phyloP scores from a whole-genome alignment of 2,329 filamentous ascomycete genomes.

The Dactylellina parvicollis region DNA sequence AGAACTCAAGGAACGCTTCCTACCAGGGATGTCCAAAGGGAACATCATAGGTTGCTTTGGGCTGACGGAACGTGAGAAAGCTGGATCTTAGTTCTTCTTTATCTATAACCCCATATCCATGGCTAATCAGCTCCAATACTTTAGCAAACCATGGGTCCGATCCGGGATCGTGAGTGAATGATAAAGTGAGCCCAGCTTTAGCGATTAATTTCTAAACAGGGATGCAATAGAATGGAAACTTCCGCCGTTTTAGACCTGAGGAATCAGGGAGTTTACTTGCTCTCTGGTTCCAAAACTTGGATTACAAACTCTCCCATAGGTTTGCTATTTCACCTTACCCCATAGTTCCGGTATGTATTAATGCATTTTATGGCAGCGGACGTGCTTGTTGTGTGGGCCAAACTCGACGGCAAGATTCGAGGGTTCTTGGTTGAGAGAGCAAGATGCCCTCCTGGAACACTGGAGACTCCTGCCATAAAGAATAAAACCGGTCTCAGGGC shows the following conservation, averaged over 20 bases:
- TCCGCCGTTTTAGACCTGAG: conserved; percentile 83
- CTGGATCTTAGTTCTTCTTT: background rate
- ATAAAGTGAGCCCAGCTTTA: background rate
- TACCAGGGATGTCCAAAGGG: conserved; percentile 83
- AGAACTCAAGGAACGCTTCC: conserved; percentile 85
- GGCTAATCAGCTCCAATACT: background rate
- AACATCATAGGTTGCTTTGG: conserved; percentile 86
- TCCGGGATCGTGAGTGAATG: conserved; percentile 70
- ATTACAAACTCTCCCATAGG: conserved; percentile 90
- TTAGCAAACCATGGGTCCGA: conserved; percentile 85
- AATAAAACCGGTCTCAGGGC: conserved; percentile 94
- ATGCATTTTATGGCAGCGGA: conserved; percentile 66
- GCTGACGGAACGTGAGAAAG: conserved; percentile 74
- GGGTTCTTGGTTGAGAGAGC: conserved; percentile 90
- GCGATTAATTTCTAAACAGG: background rate
- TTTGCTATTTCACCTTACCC: background rate
- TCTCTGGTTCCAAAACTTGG: conserved; percentile 90
- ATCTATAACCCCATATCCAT: background rate
- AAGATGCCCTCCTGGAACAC: conserved; percentile 83
- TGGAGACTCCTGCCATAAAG: conserved; percentile 91
- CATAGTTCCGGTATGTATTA: background rate
- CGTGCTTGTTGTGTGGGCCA: conserved; percentile 89
- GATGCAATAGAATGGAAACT: conserved; percentile 74
- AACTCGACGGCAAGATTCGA: conserved; percentile 89
- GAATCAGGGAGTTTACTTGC: conserved; percentile 80